Evolutionary conservation across 73 alveolate species (phyloP), one percentile per base, ranked within the genome.

Genomic region (Paramecium biaurelia): DNA sequence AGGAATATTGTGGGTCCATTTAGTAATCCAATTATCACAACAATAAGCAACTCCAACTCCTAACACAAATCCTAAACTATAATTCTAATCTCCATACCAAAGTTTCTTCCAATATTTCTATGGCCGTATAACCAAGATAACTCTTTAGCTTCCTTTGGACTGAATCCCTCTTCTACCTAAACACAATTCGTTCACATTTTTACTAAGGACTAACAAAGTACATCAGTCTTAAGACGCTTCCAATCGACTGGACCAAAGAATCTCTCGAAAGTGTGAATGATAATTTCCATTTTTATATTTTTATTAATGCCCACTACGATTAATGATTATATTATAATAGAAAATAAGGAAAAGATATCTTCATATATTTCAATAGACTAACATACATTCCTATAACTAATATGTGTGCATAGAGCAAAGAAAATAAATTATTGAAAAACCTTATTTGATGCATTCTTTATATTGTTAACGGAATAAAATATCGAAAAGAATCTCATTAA

Each of bases 61-160:
- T 26, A 79, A 12, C 8, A 41, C 21, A 63, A 79, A 79, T 79
- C 90, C 90, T 79, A 24, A 18, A 79, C 47, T 7, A 20, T 43
- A 23, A 9, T 20, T 20, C 15, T 41, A 43, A n/a, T 1, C 0
- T 53, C 30, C 26, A 53, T 79, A 79, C 90, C 90, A 24, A 23
- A 42, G 56, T 79, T 79, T 79, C 90, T 38, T 23, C 90, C 90
- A 79, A 30, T 20, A 26, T 41, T 79, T 79, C 90, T 79, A 34
- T 79, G 90, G 24, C 56, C 90, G 47, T 41, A 79, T 10, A 79
- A 63, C 90, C 90, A 79, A 24, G 63, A 58, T 41, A 79, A 26
- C n/a, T 26, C 42, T 24, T 79, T 41, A 6, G 90, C 70, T 79
- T 79, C 90, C 32, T 79, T 41, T 20, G 70, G 76, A 45, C 76